Percentiles rank a stretch among this genome's conserved stretches.
Conservation (phyloP, 1,139 yeast species). For the Saccharomyces hybrid region DNA sequence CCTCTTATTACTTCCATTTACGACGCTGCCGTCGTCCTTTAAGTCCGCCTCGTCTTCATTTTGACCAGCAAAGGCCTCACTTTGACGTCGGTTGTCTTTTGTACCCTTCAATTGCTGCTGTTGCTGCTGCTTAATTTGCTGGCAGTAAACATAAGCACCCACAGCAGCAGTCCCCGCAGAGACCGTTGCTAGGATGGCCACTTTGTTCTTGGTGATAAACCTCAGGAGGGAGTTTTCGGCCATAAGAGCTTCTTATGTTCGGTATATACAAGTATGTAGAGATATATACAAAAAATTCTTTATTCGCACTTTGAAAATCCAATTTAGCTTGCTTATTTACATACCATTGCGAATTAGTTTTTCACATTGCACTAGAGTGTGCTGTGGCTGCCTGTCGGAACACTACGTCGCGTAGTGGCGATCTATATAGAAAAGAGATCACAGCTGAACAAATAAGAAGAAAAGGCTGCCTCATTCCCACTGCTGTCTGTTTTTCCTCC, state of each 20-base stretch:
- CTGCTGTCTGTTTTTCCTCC: slow-evolving; percentile 32
- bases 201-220: slow-evolving; percentile 38
- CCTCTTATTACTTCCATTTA: slow-evolving; percentile 16
- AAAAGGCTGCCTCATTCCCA: slow-evolving; percentile 16
- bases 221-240: neutral
- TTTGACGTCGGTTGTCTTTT: neutral
- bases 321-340: neutral
- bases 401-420: neutral
- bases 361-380: neutral
- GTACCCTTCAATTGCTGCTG: neutral
- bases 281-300: neutral
- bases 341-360: neutral
- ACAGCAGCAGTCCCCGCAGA: slow-evolving; percentile 55
- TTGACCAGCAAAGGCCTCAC: neutral
- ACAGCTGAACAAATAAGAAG: neutral
- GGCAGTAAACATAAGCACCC: slow-evolving; percentile 43
- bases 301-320: neutral
- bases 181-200: slow-evolving; percentile 39
- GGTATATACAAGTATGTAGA: neutral
- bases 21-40: slow-evolving; percentile 14
- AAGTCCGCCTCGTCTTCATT: neutral
- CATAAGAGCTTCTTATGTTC: neutral
- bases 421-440: neutral
- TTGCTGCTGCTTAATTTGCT: slow-evolving; percentile 21
- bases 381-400: neutral